Evolutionary conservation across 345 rosid species (phyloP).

Genomic region (Ailanthus altissimus): DNA sequence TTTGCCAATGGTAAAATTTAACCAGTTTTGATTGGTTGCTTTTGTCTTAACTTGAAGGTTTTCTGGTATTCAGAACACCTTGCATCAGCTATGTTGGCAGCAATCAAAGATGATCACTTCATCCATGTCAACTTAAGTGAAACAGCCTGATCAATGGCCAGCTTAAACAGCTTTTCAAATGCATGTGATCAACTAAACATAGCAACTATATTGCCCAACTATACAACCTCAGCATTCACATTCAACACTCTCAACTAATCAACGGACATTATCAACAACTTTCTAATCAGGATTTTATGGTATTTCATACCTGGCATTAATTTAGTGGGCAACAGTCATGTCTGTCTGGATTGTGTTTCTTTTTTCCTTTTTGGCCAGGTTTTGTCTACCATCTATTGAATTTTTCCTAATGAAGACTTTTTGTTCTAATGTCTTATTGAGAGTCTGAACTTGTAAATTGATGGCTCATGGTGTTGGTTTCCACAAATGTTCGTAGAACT

Average conservation of each 20-base stretch:
- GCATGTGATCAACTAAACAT: constrained; percentile 86
- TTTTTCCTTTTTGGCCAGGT: constrained; percentile 20
- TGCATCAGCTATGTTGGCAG: constrained; percentile 97
- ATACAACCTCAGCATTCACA: constrained; percentile 81
- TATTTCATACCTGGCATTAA: constrained; percentile 55
- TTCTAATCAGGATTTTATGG: constrained; percentile 77
- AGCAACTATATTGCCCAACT: constrained; percentile 84
- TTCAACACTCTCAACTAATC: constrained; percentile 94
- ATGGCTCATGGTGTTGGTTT: constrained; percentile 25
- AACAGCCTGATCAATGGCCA: constrained; percentile 94
- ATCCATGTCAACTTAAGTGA: constrained; percentile 81
- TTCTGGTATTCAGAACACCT: constrained; percentile 94
- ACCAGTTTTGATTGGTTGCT: constrained; percentile 35
- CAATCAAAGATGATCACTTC: constrained; percentile 93
- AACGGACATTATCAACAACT: constrained; percentile 95
- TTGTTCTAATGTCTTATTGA: neutral
- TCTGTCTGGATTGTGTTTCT: constrained; percentile 30
- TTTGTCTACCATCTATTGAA: constrained; percentile 17
- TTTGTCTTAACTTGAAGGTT: constrained; percentile 80
- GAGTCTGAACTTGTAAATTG: constrained; percentile 12
- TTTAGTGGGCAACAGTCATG: constrained; percentile 32
- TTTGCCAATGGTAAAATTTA: constrained; percentile 12
- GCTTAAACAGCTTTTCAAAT: constrained; percentile 97
- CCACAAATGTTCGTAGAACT: neutral
- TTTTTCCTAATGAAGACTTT: neutral